These are phyloP conservation scores for Malus hybrid DNA, from an alignment of 331 rosid species.

Conservation along the genomic window DNA sequence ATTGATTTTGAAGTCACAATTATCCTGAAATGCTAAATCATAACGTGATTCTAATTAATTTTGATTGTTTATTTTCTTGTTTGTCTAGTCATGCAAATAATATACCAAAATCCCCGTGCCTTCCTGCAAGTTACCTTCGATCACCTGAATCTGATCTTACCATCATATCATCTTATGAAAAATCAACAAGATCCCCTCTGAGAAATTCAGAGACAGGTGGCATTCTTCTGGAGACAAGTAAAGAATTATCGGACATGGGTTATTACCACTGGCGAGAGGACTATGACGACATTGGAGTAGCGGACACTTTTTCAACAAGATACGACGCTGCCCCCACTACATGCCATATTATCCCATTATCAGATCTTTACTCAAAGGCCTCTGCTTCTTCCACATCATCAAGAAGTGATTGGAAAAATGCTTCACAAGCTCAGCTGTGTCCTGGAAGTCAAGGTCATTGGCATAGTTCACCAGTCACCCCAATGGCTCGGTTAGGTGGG, in stretches of 20 bases:
- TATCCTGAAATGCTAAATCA: not conserved
- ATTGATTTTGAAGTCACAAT: not conserved
- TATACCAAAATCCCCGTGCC: slow-evolving; percentile 24
- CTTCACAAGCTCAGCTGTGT: slow-evolving; percentile 7
- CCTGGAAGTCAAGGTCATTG: slow-evolving; percentile 19
- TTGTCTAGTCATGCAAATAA: slow-evolving; percentile 36
- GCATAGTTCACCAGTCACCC: slow-evolving; percentile 49
- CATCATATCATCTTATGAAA: slow-evolving; percentile 18
- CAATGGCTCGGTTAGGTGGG: slow-evolving; percentile 21
- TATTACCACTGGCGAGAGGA: slow-evolving; percentile 18
- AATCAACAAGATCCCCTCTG: slow-evolving; percentile 11
- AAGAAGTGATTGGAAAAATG: slow-evolving; percentile 15
- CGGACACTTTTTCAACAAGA: slow-evolving; percentile 25
- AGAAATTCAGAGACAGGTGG: slow-evolving; percentile 8
- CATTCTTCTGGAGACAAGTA: slow-evolving; percentile 15
- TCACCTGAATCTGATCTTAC: slow-evolving; percentile 30
- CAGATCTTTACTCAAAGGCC: slow-evolving; percentile 19
- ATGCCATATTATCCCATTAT: slow-evolving; percentile 13
- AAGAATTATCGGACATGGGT: slow-evolving; percentile 12
- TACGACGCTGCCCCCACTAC: slow-evolving; percentile 3
- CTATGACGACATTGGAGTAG: slow-evolving; percentile 9
- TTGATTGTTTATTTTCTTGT: slow-evolving; percentile 9
- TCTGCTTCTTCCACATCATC: slow-evolving; percentile 19
- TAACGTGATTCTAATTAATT: not conserved
- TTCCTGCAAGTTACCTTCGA: slow-evolving; percentile 21